Percentiles rank a stretch among this genome's conserved stretches.
phyloP scores from a whole-genome alignment of 306 rosid genomes.

The Quercus alba region DNA sequence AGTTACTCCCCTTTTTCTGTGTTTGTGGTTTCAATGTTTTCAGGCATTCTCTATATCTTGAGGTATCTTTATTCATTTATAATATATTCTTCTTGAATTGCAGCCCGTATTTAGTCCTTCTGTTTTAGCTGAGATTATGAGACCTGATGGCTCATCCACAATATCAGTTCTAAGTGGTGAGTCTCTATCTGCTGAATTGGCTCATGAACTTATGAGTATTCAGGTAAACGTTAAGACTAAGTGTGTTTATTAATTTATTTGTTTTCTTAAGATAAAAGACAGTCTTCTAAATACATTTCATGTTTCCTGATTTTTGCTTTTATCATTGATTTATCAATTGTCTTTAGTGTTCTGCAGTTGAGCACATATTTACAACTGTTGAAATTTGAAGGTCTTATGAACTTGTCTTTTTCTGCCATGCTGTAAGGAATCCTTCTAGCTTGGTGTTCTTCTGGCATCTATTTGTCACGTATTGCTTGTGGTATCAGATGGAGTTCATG shows the following conservation, averaged over 20 bases:
- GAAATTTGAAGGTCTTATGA: constrained; percentile 22
- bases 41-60: background rate
- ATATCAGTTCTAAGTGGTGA: constrained; percentile 63
- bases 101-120: constrained; percentile 87
- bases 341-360: background rate
- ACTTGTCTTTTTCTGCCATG: constrained; percentile 39
- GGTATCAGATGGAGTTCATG: constrained; percentile 82
- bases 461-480: constrained; percentile 74
- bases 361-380: background rate
- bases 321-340: background rate
- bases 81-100: constrained; percentile 20
- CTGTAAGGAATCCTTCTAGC: constrained; percentile 76
- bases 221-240: constrained; percentile 47
- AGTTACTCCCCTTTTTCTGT: background rate
- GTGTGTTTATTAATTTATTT: background rate
- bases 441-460: constrained; percentile 75
- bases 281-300: background rate
- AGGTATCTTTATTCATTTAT: background rate
- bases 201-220: constrained; percentile 78
- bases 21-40: background rate
- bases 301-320: background rate
- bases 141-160: constrained; percentile 80
- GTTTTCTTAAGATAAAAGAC: background rate
- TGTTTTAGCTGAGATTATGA: constrained; percentile 78
- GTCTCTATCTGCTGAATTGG: constrained; percentile 74